Conservation (phyloP, 352 stramenopile genomes). For the Globisporangium canariense region DNA sequence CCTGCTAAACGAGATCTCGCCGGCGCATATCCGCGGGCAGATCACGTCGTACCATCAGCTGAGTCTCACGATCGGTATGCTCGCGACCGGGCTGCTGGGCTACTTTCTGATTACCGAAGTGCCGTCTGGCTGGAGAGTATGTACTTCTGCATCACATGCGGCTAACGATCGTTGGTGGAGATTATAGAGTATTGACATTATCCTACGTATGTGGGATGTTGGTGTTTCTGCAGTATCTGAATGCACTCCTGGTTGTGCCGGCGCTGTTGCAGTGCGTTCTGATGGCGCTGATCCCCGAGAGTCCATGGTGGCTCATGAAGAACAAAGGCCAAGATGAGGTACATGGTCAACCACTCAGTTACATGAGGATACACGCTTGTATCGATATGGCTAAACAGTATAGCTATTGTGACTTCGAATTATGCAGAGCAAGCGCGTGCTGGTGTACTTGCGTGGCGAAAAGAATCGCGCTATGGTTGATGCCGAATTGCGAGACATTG, state of each 20-base stretch:
- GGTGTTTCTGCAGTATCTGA: conserved; percentile 47
- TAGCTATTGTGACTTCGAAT: not conserved
- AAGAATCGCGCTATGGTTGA: conserved; percentile 42
- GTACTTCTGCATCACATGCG: conserved; percentile 10
- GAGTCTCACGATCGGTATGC: conserved; percentile 85
- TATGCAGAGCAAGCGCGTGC: conserved; percentile 22
- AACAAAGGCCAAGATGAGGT: conserved; percentile 46
- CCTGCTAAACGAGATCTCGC: conserved; percentile 81
- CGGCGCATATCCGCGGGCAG: conserved; percentile 46
- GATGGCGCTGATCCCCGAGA: conserved; percentile 73
- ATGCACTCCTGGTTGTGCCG: conserved; percentile 65
- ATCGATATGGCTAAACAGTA: not conserved
- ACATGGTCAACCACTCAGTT: not conserved
- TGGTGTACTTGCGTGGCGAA: conserved; percentile 41
- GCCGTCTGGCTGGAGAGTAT: conserved; percentile 74
- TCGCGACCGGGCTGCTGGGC: conserved; percentile 70
- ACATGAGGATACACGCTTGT: not conserved
- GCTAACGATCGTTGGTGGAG: not conserved
- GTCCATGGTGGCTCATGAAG: conserved; percentile 88
- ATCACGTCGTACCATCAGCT: conserved; percentile 89
- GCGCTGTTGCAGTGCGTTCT: conserved; percentile 57
- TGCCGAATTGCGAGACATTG: conserved; percentile 59
- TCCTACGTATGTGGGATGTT: too few relatives aligned
- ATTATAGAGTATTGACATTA: not conserved
- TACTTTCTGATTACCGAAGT: conserved; percentile 77